A percentile compares a stretch with the other conserved stretches of the same genome.
phyloP scores from a whole-genome alignment of 129 eudicot species.

The Lactuca saligna region DNA sequence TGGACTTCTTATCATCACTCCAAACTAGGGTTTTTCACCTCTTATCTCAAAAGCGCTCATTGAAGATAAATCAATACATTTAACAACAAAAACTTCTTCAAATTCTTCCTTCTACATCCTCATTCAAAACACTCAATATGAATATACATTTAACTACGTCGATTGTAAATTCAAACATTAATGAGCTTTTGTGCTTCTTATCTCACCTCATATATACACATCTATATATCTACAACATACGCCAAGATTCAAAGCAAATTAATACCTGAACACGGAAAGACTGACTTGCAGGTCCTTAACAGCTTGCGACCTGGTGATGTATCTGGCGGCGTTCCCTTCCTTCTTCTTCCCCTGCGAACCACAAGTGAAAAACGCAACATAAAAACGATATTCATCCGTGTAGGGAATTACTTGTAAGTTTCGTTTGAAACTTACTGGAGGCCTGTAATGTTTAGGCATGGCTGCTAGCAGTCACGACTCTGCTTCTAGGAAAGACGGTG shows the following conservation, averaged over 20 bases:
- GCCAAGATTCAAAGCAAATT: neutral
- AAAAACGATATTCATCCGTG: neutral
- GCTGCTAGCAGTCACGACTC: constrained; percentile 20
- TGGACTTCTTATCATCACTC: no score
- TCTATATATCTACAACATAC: neutral
- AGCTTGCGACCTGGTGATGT: constrained; percentile 77
- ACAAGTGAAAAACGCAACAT: neutral
- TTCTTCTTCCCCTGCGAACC: constrained; percentile 77
- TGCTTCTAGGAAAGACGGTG: neutral
- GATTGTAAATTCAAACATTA: neutral
- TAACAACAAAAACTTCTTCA: neutral
- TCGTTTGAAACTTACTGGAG: constrained; percentile 49
- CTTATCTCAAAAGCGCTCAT: neutral
- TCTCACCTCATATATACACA: neutral
- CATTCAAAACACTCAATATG: neutral
- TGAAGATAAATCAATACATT: neutral
- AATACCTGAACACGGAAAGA: constrained; percentile 75
- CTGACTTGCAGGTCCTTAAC: constrained; percentile 78
- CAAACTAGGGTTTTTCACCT: no score
- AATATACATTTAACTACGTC: neutral
- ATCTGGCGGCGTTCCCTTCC: constrained; percentile 91
- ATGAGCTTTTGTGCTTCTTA: neutral
- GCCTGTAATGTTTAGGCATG: constrained; percentile 96
- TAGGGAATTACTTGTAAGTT: neutral
- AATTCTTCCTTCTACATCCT: neutral